A percentile compares a stretch with the other conserved stretches of the same genome.
These are phyloP conservation scores for Coemansia sp. DNA, from an alignment of 192 early-diverging fungal species.

Conservation along the genomic window DNA sequence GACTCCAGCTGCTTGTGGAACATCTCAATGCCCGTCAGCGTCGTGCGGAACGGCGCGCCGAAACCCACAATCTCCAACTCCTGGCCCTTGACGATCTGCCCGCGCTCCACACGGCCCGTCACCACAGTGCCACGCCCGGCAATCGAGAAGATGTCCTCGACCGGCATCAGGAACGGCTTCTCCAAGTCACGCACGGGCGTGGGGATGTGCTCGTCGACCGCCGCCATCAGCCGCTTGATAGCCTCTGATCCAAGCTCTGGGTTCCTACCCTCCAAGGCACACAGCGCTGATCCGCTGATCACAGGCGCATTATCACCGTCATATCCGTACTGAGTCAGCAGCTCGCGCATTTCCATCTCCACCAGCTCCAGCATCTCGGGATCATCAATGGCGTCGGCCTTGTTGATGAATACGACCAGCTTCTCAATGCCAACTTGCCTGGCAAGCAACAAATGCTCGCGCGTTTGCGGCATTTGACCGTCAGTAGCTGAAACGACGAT, in stretches of 20 bases:
- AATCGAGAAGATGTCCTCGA: constrained; percentile 99
- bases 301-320: constrained; percentile 92
- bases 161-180: constrained; percentile 99
- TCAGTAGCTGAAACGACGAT: constrained; percentile 98
- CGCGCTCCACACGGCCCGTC: constrained; percentile 95
- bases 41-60: constrained; percentile 90
- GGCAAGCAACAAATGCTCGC: constrained; percentile 96
- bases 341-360: constrained; percentile 99
- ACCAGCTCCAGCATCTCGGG: constrained; percentile 98
- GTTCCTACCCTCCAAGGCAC: constrained; percentile 90
- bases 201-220: constrained; percentile 92
- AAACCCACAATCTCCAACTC: constrained; percentile 98
- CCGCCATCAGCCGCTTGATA: constrained; percentile 89
- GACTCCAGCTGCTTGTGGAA: constrained; percentile 99
- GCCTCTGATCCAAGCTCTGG: constrained; percentile 90
- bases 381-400: constrained; percentile 97
- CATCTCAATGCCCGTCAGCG: constrained; percentile 98
- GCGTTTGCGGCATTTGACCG: constrained; percentile 98
- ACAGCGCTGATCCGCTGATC: constrained; percentile 91
- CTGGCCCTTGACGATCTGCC: constrained; percentile 87
- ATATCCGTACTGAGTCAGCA: constrained; percentile 89
- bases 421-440: constrained; percentile 93
- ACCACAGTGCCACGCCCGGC: constrained; percentile 97
- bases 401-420: constrained; percentile 98
- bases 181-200: constrained; percentile 92